These are phyloP conservation scores for Cymbopogon flexuosus DNA, from an alignment of 202 grass and related monocot species.

Conservation along the genomic window DNA sequence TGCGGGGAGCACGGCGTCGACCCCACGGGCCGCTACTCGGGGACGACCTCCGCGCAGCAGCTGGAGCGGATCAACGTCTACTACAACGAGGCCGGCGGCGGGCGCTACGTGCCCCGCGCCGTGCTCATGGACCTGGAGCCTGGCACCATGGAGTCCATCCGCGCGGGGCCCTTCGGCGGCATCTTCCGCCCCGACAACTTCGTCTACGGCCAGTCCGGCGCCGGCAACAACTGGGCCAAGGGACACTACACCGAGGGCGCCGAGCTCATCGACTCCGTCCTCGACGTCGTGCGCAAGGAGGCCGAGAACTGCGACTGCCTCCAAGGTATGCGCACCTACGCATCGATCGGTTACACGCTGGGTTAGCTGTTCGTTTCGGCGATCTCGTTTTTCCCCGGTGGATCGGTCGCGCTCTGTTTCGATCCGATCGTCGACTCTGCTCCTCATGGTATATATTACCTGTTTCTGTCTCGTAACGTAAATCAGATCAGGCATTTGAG, in stretches of 20 bases:
- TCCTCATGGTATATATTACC: background rate
- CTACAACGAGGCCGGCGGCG: conserved; percentile 56
- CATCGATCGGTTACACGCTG: background rate
- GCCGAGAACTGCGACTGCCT: conserved; percentile 81
- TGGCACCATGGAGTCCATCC: conserved; percentile 84
- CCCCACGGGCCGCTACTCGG: conserved; percentile 45
- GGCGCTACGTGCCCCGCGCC: conserved; percentile 66
- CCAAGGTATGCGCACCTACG: conserved; percentile 33
- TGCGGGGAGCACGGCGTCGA: conserved; percentile 80
- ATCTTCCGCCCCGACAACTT: conserved; percentile 89
- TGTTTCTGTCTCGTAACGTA: background rate
- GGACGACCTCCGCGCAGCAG: conserved; percentile 29
- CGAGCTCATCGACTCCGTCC: conserved; percentile 71
- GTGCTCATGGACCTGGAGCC: conserved; percentile 87
- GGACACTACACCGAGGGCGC: conserved; percentile 77
- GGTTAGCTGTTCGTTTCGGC: background rate
- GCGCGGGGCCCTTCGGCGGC: conserved; percentile 56
- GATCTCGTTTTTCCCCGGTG: background rate
- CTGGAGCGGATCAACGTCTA: conserved; percentile 70
- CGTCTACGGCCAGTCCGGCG: conserved; percentile 72
- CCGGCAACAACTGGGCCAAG: conserved; percentile 80
- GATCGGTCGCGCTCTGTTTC: background rate
- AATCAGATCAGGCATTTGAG: background rate
- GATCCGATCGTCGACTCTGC: background rate
- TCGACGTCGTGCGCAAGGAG: conserved; percentile 82